phyloP scores from a whole-genome alignment of 2,329 filamentous ascomycete genomes.

The Aspergillus spinulosporus region DNA sequence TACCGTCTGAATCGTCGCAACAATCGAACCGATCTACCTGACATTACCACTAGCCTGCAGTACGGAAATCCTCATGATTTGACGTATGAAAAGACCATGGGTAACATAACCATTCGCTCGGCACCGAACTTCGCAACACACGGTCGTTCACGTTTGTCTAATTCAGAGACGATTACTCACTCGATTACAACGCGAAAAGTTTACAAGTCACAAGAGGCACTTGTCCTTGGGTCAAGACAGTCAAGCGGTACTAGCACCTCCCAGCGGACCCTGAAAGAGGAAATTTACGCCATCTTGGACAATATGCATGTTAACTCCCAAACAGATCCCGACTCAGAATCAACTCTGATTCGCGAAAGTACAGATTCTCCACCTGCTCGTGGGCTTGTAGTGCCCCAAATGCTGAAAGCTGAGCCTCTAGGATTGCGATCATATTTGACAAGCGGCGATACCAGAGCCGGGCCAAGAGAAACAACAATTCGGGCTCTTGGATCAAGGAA shows the following conservation, averaged over 20 bases:
- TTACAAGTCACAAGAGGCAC: not conserved
- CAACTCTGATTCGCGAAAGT: not conserved
- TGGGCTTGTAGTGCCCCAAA: not conserved
- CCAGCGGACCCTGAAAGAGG: conserved; percentile 7
- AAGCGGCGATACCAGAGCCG: not conserved
- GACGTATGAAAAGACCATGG: not conserved
- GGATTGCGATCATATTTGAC: not conserved
- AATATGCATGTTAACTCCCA: conserved; percentile 4
- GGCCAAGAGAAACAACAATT: not conserved
- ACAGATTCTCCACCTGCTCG: not conserved
- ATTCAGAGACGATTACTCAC: not conserved
- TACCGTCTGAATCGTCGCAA: conserved; percentile 2
- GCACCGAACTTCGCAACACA: conserved; percentile 2
- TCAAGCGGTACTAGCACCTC: not conserved
- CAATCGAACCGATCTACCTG: conserved; percentile 10
- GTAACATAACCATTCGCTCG: conserved; percentile 8
- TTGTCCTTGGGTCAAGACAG: not conserved
- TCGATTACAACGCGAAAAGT: not conserved
- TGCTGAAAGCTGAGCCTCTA: not conserved
- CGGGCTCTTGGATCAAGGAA: not conserved
- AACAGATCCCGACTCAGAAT: not conserved
- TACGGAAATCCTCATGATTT: not conserved
- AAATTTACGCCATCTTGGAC: conserved; percentile 12
- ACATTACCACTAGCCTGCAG: conserved; percentile 11
- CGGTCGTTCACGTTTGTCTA: not conserved